Conservation (phyloP, 768 basidiomycete genomes). For the Rhodotorula diobovata region DNA sequence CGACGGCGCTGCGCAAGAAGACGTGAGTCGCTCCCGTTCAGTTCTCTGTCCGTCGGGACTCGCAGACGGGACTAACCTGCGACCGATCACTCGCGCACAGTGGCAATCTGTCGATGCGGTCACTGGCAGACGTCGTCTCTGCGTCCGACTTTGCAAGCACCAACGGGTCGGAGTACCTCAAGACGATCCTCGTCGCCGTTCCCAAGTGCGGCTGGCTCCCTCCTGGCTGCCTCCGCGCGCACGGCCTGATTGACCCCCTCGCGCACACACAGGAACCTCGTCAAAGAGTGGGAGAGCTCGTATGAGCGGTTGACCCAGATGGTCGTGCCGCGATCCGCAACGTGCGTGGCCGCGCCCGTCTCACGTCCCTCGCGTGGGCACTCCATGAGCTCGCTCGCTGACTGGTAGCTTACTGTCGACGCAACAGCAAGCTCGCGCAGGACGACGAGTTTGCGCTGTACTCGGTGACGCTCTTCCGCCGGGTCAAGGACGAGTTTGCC, state of each 20-base stretch:
- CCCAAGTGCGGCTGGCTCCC: slow-evolving; percentile 68
- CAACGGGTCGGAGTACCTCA: slow-evolving; percentile 80
- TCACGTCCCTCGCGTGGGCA: not conserved
- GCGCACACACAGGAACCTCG: slow-evolving; percentile 56
- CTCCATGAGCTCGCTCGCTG: not conserved
- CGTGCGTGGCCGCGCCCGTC: slow-evolving; percentile 55
- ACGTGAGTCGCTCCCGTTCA: slow-evolving; percentile 54
- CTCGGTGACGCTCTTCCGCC: slow-evolving; percentile 79
- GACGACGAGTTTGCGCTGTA: slow-evolving; percentile 88
- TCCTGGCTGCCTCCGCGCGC: not conserved
- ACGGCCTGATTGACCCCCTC: not conserved
- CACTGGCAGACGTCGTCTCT: slow-evolving; percentile 76
- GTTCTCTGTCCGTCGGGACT: not conserved
- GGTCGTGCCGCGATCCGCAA: slow-evolving; percentile 89
- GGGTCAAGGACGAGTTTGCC: slow-evolving; percentile 82
- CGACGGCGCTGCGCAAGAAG: slow-evolving; percentile 90
- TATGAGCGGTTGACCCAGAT: slow-evolving; percentile 83
- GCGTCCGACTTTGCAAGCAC: slow-evolving; percentile 67
- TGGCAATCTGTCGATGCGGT: slow-evolving; percentile 88
- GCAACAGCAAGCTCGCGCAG: slow-evolving; percentile 61
- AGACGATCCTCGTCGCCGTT: slow-evolving; percentile 86
- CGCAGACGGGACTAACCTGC: not conserved
- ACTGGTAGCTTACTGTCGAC: not conserved
- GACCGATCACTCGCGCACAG: slow-evolving; percentile 50
- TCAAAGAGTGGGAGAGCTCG: slow-evolving; percentile 81